Base-by-base conservation (phyloP, 2,329 filamentous ascomycete species). In the Cephalotrichum gorgonifer region DNA sequence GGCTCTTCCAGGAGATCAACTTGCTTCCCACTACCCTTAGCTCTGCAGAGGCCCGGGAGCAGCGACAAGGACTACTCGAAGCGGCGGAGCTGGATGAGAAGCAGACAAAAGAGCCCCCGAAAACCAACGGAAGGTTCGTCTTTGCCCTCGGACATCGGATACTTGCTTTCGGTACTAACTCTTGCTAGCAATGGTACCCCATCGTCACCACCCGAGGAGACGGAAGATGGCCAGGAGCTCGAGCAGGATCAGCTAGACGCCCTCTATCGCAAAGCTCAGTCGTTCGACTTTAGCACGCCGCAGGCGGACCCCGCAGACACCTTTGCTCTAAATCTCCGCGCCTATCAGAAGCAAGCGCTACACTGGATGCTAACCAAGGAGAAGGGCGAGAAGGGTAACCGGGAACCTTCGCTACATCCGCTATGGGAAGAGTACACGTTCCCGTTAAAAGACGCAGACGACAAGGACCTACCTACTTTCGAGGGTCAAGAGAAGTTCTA, bases 331-430 rank as follows among this genome's bases (percentile, higher is more conserved):
- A 75, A 82, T 33, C 72, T 98, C 26, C 82, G 93, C 3, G 88
- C 88, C 47, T 98, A 98, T 57, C 93, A 98, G 63, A 95, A 89
- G 60, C 93, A 98, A 64, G 89, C 93, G 1, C 68, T 98, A 6
- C 75, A 96, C 61, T 98, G 93, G 93, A 96, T 98, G 89, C 74
- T 97, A 54, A 77, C 83, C 4, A 97, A 97, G 62, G 93, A 98
- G 63, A 91, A 82, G 57, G 81, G 94, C 54, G 76, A 86, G 53
- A 83, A 81, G 55, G 76, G 79, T 11, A 76, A 81, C 33, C 79
- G 81, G 49, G 82, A 90, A 58, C 72, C 73, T 4, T 96, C 89
- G 0, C 95, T 98, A 88, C 90, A 98, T 64, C 93, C 93, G 1
- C 66, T 98, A 0, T 98, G 93, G 93, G 93, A 98, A 66, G 88